Evolutionary conservation across 352 stramenopile species (phyloP).

Genomic region (Globisporangium recalcitrans): DNA sequence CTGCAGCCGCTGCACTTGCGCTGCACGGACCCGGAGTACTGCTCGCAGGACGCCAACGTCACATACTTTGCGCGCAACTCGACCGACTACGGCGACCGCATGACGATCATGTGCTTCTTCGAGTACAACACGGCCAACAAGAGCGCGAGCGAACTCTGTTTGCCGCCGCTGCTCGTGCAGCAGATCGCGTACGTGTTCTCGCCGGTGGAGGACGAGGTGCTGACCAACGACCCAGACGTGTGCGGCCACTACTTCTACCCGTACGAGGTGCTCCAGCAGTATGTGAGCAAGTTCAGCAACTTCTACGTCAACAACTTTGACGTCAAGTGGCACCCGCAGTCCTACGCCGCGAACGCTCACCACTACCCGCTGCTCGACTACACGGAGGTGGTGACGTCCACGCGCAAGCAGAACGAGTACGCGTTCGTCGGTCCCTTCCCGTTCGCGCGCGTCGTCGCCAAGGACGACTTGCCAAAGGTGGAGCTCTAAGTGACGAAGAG

Average conservation of each 20-base stretch:
- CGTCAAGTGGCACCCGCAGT: conserved; percentile 62
- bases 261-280: conserved; percentile 58
- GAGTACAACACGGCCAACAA: conserved; percentile 47
- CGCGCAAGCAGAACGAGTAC: conserved; percentile 59
- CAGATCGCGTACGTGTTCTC: conserved; percentile 55
- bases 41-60: conserved; percentile 26
- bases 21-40: conserved; percentile 46
- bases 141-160: conserved; percentile 50
- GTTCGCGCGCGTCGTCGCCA: conserved; percentile 53
- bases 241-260: conserved; percentile 76
- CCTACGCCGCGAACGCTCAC: conserved; percentile 47
- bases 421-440: conserved; percentile 62
- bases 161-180: conserved; percentile 52
- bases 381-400: conserved; percentile 49
- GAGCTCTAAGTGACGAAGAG: neutral
- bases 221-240: conserved; percentile 56
- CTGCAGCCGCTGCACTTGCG: conserved; percentile 55
- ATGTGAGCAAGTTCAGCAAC: conserved; percentile 48
- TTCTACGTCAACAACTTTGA: conserved; percentile 76
- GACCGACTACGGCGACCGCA: conserved; percentile 55
- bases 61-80: conserved; percentile 65
- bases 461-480: conserved; percentile 19
- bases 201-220: conserved; percentile 43
- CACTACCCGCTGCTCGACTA: conserved; percentile 56
- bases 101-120: conserved; percentile 68